phyloP scores from a whole-genome alignment of 2,329 filamentous ascomycete genomes.

The Stylonectria norvegica region DNA sequence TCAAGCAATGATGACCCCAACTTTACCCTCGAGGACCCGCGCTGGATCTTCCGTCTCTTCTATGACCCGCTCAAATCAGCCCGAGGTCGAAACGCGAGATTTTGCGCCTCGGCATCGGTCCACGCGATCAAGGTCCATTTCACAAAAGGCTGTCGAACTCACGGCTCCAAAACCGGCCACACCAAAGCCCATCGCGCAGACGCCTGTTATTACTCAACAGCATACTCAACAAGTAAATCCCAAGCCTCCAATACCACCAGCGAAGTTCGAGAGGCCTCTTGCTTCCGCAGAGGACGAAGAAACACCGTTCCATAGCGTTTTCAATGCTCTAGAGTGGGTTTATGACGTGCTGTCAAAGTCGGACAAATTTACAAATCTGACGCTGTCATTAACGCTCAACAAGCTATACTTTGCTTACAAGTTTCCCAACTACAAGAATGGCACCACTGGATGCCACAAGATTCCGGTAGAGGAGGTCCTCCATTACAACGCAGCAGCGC shows the following conservation, averaged over 20 bases:
- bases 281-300: conserved; percentile 7
- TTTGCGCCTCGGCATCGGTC: conserved; percentile 11
- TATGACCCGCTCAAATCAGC: conserved; percentile 9
- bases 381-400: not conserved
- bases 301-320: conserved; percentile 27
- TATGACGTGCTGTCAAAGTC: conserved; percentile 16
- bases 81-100: conserved; percentile 11
- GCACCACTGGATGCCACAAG: conserved; percentile 35
- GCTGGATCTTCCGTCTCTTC: conserved; percentile 16
- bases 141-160: conserved; percentile 4
- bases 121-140: conserved; percentile 17
- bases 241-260: not conserved
- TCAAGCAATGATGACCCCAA: conserved; percentile 4
- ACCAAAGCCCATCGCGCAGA: conserved; percentile 8
- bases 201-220: too few relatives aligned
- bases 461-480: conserved; percentile 42
- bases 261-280: conserved; percentile 5
- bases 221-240: too few relatives aligned
- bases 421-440: conserved; percentile 17
- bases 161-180: not conserved
- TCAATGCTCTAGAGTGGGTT: conserved; percentile 25
- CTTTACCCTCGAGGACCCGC: conserved; percentile 21
- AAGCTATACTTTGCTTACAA: conserved; percentile 1
- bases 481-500: conserved; percentile 41
- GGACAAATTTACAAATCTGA: not conserved